Evolutionary conservation across 164 flowering plant genomes (phyloP).

Genomic region (Stephania yunnanensis): DNA sequence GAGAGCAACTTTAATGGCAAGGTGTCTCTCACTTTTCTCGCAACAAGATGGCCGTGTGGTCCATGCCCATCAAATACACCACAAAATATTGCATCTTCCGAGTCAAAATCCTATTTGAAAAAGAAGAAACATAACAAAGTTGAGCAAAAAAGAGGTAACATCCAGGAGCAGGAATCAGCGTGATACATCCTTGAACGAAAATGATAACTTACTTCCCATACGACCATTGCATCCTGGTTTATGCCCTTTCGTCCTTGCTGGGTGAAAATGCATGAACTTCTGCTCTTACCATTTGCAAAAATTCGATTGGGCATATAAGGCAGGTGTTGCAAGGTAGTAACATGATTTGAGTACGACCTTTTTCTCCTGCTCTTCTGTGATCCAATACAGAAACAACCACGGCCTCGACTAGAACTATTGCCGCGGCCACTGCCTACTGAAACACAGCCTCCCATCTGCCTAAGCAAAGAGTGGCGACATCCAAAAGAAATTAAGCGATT

Average conservation of each 20-base stretch:
- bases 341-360: constrained; percentile 46
- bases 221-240: constrained; percentile 95
- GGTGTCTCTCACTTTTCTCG: constrained; percentile 80
- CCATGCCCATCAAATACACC: constrained; percentile 99
- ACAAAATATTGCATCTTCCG: constrained; percentile 70
- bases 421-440: constrained; percentile 43
- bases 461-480: constrained; percentile 28
- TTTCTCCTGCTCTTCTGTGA: constrained; percentile 30
- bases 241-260: constrained; percentile 95
- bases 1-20: constrained; percentile 66
- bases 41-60: constrained; percentile 86
- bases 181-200: not conserved
- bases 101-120: constrained; percentile 59
- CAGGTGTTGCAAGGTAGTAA: constrained; percentile 47
- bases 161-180: not conserved
- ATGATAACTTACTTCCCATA: constrained; percentile 71
- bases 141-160: constrained; percentile 7
- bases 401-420: constrained; percentile 29
- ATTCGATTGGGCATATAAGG: constrained; percentile 63
- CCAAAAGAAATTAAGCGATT: constrained; percentile 10
- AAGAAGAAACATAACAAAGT: constrained; percentile 14
- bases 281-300: constrained; percentile 68
- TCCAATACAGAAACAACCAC: constrained; percentile 32
- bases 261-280: constrained; percentile 72
- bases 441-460: constrained; percentile 70